Conservation (phyloP, 1,139 yeast species). For the Hansenula sp. region DNA sequence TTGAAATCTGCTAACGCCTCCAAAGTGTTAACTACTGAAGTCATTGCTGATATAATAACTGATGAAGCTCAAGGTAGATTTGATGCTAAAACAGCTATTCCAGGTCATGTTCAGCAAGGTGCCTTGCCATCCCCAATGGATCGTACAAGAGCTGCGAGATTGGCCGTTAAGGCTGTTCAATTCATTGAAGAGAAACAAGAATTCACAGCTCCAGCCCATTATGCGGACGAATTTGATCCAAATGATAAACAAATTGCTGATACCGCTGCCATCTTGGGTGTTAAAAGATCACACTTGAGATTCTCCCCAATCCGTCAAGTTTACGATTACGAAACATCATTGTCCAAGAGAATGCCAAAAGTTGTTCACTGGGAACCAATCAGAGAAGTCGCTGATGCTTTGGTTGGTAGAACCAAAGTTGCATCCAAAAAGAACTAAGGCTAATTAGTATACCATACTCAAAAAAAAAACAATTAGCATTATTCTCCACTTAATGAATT, state of each 20-base stretch:
- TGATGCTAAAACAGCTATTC: constrained; percentile 74
- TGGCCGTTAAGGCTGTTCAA: constrained; percentile 66
- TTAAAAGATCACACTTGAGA: constrained; percentile 70
- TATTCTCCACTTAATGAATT: no score
- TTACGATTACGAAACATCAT: constrained; percentile 83
- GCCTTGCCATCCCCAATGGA: constrained; percentile 77
- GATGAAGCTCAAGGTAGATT: constrained; percentile 64
- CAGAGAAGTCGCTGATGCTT: constrained; percentile 76
- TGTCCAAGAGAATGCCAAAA: constrained; percentile 82
- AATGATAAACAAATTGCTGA: constrained; percentile 34
- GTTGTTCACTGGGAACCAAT: constrained; percentile 75
- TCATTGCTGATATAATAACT: constrained; percentile 64
- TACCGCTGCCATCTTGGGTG: constrained; percentile 86
- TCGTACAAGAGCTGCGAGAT: constrained; percentile 66
- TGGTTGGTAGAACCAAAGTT: constrained; percentile 64
- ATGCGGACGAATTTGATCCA: constrained; percentile 25
- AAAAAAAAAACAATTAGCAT: background rate
- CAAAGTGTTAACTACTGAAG: constrained; percentile 59
- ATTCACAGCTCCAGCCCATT: constrained; percentile 25
- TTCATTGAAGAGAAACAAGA: constrained; percentile 51
- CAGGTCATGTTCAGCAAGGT: constrained; percentile 86
- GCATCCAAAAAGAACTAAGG: constrained; percentile 1
- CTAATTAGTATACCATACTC: no score
- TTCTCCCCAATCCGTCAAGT: constrained; percentile 72
- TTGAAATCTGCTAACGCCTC: constrained; percentile 70